phyloP scores from a whole-genome alignment of 2,329 filamentous ascomycete genomes.

The Stagonosporopsis chrysanthemi region DNA sequence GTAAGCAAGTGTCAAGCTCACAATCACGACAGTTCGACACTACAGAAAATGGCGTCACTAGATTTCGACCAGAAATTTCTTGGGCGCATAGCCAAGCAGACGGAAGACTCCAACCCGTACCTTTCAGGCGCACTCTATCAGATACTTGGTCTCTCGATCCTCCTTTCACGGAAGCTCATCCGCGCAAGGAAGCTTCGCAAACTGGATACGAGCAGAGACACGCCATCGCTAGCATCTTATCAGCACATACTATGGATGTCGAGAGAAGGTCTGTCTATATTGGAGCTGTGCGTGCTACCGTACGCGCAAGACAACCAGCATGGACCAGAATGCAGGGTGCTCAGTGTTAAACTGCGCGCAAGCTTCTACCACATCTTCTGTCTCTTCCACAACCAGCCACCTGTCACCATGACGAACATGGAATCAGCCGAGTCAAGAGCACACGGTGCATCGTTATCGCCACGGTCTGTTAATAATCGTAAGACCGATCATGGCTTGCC shows the following conservation, averaged over 20 bases:
- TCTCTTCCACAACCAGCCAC: conserved; percentile 90
- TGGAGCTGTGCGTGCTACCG: conserved; percentile 86
- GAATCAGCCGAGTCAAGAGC: conserved; percentile 39
- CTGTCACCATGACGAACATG: conserved; percentile 60
- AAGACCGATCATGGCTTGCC: conserved; percentile 37
- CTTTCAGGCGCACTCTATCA: conserved; percentile 87
- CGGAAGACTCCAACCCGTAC: conserved; percentile 77
- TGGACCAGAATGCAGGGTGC: conserved; percentile 81
- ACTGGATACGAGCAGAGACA: conserved; percentile 79
- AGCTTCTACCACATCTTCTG: conserved; percentile 98
- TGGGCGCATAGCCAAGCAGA: conserved; percentile 83
- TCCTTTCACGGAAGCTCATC: conserved; percentile 83
- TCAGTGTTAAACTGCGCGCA: conserved; percentile 89
- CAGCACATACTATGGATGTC: conserved; percentile 95
- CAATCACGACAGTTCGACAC: neutral
- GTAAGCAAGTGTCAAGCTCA: neutral
- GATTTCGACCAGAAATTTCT: conserved; percentile 98
- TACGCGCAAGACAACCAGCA: conserved; percentile 73
- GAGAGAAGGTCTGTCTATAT: conserved; percentile 84
- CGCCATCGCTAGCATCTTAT: conserved; percentile 82
- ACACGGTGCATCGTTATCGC: conserved; percentile 34
- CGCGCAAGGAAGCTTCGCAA: conserved; percentile 82
- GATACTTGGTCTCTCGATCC: conserved; percentile 87
- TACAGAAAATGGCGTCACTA: conserved; percentile 81
- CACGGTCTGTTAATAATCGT: conserved; percentile 35